Evolutionary conservation across 768 basidiomycete species (phyloP).

Genomic region (Erythrobasidium yunnanense): DNA sequence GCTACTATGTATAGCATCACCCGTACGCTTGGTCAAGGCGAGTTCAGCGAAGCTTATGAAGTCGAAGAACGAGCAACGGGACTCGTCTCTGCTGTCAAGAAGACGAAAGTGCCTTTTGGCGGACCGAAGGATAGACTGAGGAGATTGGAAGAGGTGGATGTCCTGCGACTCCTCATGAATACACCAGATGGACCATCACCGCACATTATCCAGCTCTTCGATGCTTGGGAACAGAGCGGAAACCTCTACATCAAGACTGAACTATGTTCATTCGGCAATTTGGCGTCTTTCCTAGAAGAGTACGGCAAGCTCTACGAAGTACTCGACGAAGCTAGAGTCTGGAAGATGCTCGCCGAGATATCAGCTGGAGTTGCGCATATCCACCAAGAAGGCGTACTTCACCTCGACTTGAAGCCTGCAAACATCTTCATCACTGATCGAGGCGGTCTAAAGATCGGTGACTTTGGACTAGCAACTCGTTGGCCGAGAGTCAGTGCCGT

Average conservation of each 20-base stretch:
- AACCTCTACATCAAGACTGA: conserved; percentile 85
- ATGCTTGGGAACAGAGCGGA: conserved; percentile 91
- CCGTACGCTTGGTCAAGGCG: conserved; percentile 75
- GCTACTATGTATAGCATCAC: conserved; percentile 69
- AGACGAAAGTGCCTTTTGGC: conserved; percentile 73
- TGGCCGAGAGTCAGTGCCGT: conserved; percentile 58
- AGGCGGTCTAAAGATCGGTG: conserved; percentile 89
- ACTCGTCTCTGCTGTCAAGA: conserved; percentile 73
- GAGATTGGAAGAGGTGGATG: conserved; percentile 85
- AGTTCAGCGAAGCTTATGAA: conserved; percentile 87
- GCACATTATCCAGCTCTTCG: conserved; percentile 76
- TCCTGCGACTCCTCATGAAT: conserved; percentile 60
- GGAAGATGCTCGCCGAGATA: conserved; percentile 89
- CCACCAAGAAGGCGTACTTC: conserved; percentile 75
- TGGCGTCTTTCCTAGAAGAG: conserved; percentile 79
- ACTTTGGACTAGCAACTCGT: conserved; percentile 95
- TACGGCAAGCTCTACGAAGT: conserved; percentile 67
- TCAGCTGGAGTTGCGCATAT: conserved; percentile 80
- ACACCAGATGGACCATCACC: conserved; percentile 42
- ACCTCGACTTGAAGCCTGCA: conserved; percentile 93
- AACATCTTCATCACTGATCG: conserved; percentile 82
- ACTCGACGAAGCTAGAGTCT: conserved; percentile 82
- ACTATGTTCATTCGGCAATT: conserved; percentile 83
- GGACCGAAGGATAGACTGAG: conserved; percentile 85
- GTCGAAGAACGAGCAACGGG: conserved; percentile 41